Conservation (phyloP, 176 grass and related monocot genomes). For the Saccharum officinarum region DNA sequence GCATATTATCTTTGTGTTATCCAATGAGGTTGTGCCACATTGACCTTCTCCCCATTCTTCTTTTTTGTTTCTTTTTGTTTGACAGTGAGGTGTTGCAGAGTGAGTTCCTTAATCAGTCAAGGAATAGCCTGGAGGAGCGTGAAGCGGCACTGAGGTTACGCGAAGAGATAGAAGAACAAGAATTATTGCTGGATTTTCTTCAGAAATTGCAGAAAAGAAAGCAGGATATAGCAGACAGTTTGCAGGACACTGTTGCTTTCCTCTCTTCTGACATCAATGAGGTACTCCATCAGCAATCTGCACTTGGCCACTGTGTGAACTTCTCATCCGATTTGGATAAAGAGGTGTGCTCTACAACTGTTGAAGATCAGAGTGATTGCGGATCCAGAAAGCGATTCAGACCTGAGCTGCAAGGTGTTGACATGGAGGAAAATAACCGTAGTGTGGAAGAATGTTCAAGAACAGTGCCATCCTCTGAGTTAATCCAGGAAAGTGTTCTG, state of each 20-base stretch:
- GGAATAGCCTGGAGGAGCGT: slow-evolving; percentile 72
- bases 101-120: slow-evolving; percentile 81
- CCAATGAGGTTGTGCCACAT: neutral
- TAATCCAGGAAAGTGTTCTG: slow-evolving; percentile 69
- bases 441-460: slow-evolving; percentile 51
- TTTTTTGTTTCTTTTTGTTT: slow-evolving; percentile 20
- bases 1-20: slow-evolving; percentile 2
- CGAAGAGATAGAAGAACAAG: slow-evolving; percentile 93
- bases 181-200: slow-evolving; percentile 86
- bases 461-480: slow-evolving; percentile 45
- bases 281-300: slow-evolving; percentile 61
- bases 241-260: slow-evolving; percentile 75
- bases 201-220: slow-evolving; percentile 80
- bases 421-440: slow-evolving; percentile 49
- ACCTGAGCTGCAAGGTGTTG: slow-evolving; percentile 49
- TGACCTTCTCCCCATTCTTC: neutral
- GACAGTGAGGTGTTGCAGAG: slow-evolving; percentile 85
- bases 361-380: slow-evolving; percentile 64
- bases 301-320: slow-evolving; percentile 40
- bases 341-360: slow-evolving; percentile 52
- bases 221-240: slow-evolving; percentile 67
- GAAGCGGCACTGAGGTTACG: slow-evolving; percentile 74
- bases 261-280: slow-evolving; percentile 90
- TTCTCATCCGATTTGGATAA: slow-evolving; percentile 58
- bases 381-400: slow-evolving; percentile 74